These are phyloP conservation scores for Chenopodium formosanum DNA, from an alignment of 148 eudicot species.

Conservation along the genomic window DNA sequence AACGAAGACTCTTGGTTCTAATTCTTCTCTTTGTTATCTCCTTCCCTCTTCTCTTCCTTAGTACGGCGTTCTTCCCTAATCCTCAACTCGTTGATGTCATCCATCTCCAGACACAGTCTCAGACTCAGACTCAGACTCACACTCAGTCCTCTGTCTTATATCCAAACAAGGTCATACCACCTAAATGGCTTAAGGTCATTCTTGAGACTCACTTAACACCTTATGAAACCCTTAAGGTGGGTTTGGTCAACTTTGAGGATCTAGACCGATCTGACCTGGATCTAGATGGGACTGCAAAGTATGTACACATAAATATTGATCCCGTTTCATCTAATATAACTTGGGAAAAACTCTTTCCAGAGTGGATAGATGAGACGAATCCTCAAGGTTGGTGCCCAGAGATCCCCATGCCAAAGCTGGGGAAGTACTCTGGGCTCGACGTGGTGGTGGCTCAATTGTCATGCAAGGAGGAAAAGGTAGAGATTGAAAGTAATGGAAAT, in stretches of 20 bases:
- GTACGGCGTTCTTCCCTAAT: constrained; percentile 14
- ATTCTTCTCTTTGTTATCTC: constrained; percentile 27
- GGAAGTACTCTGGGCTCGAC: constrained; percentile 36
- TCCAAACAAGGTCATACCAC: constrained; percentile 19
- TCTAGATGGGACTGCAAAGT: constrained; percentile 27
- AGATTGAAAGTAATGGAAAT: background rate
- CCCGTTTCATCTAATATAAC: constrained; percentile 20
- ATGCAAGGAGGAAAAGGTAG: constrained; percentile 18
- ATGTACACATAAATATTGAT: constrained; percentile 34
- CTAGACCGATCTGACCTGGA: constrained; percentile 6
- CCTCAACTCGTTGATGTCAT: constrained; percentile 13
- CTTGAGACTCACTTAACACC: background rate
- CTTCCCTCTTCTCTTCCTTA: constrained; percentile 29
- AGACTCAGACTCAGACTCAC: no score
- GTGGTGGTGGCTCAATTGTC: constrained; percentile 61
- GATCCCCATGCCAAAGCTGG: constrained; percentile 56
- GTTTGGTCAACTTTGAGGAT: constrained; percentile 45
- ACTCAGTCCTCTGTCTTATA: background rate
- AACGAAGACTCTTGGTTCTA: constrained; percentile 16
- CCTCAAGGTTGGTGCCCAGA: constrained; percentile 43
- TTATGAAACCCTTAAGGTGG: constrained; percentile 36
- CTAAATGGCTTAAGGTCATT: constrained; percentile 47
- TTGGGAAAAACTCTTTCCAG: constrained; percentile 59
- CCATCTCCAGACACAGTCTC: constrained; percentile 17
- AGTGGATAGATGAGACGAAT: constrained; percentile 51